phyloP scores from a whole-genome alignment of 2,329 filamentous ascomycete species.

The Aspergillus arachidicola region DNA sequence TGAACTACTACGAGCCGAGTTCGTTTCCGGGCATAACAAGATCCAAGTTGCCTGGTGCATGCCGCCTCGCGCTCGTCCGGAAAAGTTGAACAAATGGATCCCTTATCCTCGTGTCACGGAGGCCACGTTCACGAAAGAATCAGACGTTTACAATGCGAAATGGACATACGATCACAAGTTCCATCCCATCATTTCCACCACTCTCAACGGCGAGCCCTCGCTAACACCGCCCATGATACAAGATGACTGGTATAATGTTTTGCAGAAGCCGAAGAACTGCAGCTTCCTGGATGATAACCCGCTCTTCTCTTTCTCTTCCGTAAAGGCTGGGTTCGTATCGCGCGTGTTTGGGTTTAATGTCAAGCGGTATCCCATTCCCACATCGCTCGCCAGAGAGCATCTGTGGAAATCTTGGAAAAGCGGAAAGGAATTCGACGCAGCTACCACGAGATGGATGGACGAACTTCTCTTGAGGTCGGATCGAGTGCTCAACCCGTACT shows the following conservation, averaged over 20 bases:
- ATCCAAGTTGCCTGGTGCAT: conserved; percentile 59
- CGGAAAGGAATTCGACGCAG: conserved; percentile 50
- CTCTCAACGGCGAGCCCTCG: conserved; percentile 53
- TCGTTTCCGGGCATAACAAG: conserved; percentile 55
- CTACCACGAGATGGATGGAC: conserved; percentile 55
- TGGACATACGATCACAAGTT: conserved; percentile 55
- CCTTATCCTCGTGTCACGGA: conserved; percentile 58
- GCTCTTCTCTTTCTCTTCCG: conserved; percentile 50
- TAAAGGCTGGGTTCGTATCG: conserved; percentile 34
- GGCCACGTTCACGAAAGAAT: conserved; percentile 56
- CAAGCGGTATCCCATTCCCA: conserved; percentile 46
- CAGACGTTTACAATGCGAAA: conserved; percentile 55
- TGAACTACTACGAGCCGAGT: conserved; percentile 59
- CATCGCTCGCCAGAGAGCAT: conserved; percentile 51
- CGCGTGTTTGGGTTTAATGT: conserved; percentile 36
- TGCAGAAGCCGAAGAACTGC: conserved; percentile 46
- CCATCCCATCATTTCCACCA: conserved; percentile 51
- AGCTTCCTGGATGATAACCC: conserved; percentile 56
- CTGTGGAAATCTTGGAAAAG: conserved; percentile 56
- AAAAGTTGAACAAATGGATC: conserved; percentile 58
- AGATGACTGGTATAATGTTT: conserved; percentile 47
- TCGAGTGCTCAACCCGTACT: conserved; percentile 49
- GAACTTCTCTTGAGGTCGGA: conserved; percentile 53
- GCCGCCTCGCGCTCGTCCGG: conserved; percentile 52
- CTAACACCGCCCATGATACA: conserved; percentile 59